Conservation (phyloP, 73 alveolate genomes). For the Stentor roeselii region DNA sequence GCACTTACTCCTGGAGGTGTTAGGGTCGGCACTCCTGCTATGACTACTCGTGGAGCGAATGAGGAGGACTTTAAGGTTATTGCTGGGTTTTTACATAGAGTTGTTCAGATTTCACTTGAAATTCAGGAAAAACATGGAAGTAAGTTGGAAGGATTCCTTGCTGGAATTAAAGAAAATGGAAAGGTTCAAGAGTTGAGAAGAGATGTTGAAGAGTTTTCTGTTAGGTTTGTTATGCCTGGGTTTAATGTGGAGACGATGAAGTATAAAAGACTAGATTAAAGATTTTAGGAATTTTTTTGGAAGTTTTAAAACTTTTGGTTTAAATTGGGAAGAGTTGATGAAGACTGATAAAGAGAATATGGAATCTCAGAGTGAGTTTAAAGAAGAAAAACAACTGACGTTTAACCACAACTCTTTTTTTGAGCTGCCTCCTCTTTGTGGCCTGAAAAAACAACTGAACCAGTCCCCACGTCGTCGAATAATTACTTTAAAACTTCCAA, state of each 20-base stretch:
- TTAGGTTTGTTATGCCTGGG: conserved; percentile 10
- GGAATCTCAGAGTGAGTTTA: too few relatives aligned
- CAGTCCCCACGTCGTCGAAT: neutral
- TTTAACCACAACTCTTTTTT: too few relatives aligned
- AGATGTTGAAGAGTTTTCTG: conserved; percentile 10
- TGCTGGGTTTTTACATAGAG: conserved; percentile 47
- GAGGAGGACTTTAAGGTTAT: conserved; percentile 60
- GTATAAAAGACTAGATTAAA: neutral
- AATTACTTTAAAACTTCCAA: neutral
- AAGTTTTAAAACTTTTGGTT: too few relatives aligned
- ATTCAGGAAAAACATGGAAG: conserved; percentile 43
- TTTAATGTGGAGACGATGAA: neutral
- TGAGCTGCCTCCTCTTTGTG: neutral
- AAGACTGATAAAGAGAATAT: too few relatives aligned
- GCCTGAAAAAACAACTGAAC: neutral
- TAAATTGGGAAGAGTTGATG: too few relatives aligned
- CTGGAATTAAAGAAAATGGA: conserved; percentile 27
- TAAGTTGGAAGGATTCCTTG: conserved; percentile 44
- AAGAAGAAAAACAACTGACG: too few relatives aligned
- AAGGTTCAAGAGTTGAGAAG: conserved; percentile 4
- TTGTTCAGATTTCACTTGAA: conserved; percentile 30
- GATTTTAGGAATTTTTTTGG: too few relatives aligned
- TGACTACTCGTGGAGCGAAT: conserved; percentile 69
- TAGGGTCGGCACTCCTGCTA: conserved; percentile 82
- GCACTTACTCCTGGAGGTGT: conserved; percentile 85